A percentile compares a stretch with the other conserved stretches of the same genome.
Conservation (phyloP, 208 protist genomes). For the Leishmania lainsoni region DNA sequence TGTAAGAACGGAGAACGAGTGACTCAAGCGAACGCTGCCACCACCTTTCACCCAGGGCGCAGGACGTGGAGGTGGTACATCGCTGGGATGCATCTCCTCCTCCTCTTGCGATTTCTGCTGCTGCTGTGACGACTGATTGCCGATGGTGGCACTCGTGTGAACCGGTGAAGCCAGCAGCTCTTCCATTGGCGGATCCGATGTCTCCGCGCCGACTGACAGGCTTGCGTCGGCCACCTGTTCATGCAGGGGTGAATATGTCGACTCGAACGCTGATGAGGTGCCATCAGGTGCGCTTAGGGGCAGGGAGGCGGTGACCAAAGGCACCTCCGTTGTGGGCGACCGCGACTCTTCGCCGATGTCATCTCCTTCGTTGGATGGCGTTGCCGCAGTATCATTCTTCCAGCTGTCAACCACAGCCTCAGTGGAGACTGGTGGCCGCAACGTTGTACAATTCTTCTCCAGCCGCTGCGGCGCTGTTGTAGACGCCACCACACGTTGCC, state of each 20-base stretch:
- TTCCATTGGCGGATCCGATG: background rate
- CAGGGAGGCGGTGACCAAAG: background rate
- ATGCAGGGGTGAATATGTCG: background rate
- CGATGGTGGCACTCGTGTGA: background rate
- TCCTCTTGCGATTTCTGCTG: background rate
- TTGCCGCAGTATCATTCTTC: background rate
- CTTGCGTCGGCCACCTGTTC: background rate
- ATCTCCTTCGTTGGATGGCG: background rate
- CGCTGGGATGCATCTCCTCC: background rate
- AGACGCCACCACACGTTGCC: background rate
- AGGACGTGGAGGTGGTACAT: background rate
- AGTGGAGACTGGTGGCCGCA: background rate
- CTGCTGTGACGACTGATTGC: background rate
- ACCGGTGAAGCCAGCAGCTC: background rate
- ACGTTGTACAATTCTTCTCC: background rate
- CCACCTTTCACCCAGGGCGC: slow-evolving; percentile 12
- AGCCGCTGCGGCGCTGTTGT: background rate
- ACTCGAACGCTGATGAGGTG: background rate
- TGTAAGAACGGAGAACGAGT: slow-evolving; percentile 30
- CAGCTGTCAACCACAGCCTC: background rate
- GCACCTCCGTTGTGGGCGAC: background rate
- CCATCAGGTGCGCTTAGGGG: background rate
- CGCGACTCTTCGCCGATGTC: background rate
- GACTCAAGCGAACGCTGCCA: slow-evolving; percentile 13
- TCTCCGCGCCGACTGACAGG: background rate